These are phyloP conservation scores for Spinellus fusiger DNA, from an alignment of 192 early-diverging fungal species.

Conservation along the genomic window DNA sequence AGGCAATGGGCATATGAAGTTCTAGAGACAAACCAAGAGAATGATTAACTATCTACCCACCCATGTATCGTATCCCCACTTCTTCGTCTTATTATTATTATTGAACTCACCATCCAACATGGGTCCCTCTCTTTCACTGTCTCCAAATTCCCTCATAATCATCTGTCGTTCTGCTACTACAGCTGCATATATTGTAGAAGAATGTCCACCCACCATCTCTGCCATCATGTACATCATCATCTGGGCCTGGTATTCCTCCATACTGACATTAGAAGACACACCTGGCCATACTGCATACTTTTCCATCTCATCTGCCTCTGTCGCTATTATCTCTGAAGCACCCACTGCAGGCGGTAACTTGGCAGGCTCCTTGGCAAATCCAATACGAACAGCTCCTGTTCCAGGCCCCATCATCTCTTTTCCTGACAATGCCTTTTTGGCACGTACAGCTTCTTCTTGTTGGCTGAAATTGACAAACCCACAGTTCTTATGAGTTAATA, in stretches of 20 bases:
- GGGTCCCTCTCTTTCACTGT: background rate
- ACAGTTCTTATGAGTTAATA: slow-evolving; percentile 92
- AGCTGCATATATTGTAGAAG: background rate
- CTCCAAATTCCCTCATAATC: slow-evolving; percentile 36
- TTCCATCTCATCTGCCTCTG: background rate
- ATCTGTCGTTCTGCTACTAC: slow-evolving; percentile 34
- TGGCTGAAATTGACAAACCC: slow-evolving; percentile 91
- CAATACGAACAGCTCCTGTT: slow-evolving; percentile 72
- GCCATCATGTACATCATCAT: slow-evolving; percentile 20
- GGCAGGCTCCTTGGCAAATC: slow-evolving; percentile 86
- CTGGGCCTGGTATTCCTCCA: slow-evolving; percentile 6
- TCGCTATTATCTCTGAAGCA: slow-evolving; percentile 28
- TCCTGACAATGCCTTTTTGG: slow-evolving; percentile 81
- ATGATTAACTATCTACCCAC: background rate
- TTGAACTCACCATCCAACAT: slow-evolving; percentile 1
- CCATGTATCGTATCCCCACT: background rate
- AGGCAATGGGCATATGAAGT: background rate
- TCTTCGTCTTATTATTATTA: background rate
- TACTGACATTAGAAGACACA: background rate
- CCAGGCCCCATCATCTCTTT: slow-evolving; percentile 71
- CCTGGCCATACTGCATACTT: background rate
- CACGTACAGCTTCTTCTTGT: slow-evolving; percentile 84
- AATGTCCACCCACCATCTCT: slow-evolving; percentile 28
- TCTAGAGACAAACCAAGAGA: background rate
- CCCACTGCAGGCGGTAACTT: slow-evolving; percentile 22